These are phyloP conservation scores for Microdochium paspali DNA, from an alignment of 2,329 filamentous ascomycete species.

Conservation along the genomic window DNA sequence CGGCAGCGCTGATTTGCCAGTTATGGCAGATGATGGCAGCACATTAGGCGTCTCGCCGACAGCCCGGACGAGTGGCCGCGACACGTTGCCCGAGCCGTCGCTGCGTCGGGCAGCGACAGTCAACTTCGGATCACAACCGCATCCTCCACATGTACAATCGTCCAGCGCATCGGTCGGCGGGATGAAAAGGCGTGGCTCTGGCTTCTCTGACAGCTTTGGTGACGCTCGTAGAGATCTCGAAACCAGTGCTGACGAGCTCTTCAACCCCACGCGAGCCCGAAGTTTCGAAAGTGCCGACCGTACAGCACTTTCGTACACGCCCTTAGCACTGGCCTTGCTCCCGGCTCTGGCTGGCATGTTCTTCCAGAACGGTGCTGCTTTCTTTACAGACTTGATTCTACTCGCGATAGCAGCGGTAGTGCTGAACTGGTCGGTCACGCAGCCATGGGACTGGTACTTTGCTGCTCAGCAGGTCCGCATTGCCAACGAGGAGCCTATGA, in stretches of 20 bases:
- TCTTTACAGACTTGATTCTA: constrained; percentile 79
- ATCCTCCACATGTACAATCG: not conserved
- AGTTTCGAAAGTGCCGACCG: constrained; percentile 3
- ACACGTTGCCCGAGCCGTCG: not conserved
- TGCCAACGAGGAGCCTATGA: constrained; percentile 31
- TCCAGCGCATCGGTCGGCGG: constrained; percentile 7
- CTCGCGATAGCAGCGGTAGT: constrained; percentile 75
- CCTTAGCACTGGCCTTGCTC: constrained; percentile 72
- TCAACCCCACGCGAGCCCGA: constrained; percentile 37
- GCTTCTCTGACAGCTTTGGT: constrained; percentile 66
- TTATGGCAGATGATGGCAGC: not conserved
- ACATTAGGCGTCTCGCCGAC: not conserved
- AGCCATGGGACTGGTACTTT: constrained; percentile 81
- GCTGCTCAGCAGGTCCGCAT: constrained; percentile 56
- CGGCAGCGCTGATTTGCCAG: not conserved
- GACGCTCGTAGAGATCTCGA: constrained; percentile 56
- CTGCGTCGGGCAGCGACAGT: not conserved
- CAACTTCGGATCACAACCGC: not conserved
- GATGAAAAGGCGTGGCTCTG: constrained; percentile 60
- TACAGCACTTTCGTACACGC: constrained; percentile 41
- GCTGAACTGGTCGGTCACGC: constrained; percentile 82
- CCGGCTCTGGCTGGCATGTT: constrained; percentile 79
- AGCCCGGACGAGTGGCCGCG: not conserved
- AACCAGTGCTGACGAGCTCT: constrained; percentile 60
- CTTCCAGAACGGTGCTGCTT: constrained; percentile 72